Base-by-base conservation (phyloP, 352 stramenopile genomes). In the Globisporangium acanthophoron region DNA sequence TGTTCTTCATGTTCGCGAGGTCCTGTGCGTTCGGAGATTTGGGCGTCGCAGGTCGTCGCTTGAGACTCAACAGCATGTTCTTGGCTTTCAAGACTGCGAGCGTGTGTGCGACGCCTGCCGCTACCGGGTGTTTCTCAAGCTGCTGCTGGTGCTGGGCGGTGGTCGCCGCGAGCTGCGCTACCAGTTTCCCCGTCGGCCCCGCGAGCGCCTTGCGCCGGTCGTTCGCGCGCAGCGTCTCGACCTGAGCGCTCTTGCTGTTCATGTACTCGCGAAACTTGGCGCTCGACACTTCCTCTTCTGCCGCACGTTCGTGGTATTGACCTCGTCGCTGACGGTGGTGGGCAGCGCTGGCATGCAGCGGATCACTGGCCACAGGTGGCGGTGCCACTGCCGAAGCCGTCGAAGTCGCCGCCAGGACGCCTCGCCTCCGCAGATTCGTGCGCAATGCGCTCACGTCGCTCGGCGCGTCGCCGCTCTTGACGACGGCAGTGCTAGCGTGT, bases 221-320 rank as follows among this genome's bases (percentile, higher is more conserved):
- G 45, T 72, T 62, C 54, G 70, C 65, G 27, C 73, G 67, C 24
- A 82, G 41, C 21, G 62, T 74, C 44, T 74, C 65, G 31, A 68
- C 55, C 31, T 68, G 54, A 13, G 55, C 58, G 49, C 67, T 64
- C 51, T 88, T 88, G 62, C 65, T 74, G 53, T 65, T 58, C 41
- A 78, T 59, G 61, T 85, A 88, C 53, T 64, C 44, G 31, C 70
- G 60, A 49, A 76, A 88, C 61, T 84, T 73, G 15, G 43, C 39
- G 21, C 59, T 62, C 2, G 70, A 71, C 5, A 43, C 43, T 49
- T 49, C n/a, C 9, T 49, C n/a, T 15, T 2, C 3, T 24, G 20
- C 9, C 5, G 8, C 16, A n/a, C 4, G 43, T 5, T 47, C 43
- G 13, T 29, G n/a, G 11, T 37, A 6, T 0, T 3, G 44, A 31